Evolutionary conservation across 2,329 filamentous ascomycete species (phyloP).

Genomic region (Aspergillus fijiensis): DNA sequence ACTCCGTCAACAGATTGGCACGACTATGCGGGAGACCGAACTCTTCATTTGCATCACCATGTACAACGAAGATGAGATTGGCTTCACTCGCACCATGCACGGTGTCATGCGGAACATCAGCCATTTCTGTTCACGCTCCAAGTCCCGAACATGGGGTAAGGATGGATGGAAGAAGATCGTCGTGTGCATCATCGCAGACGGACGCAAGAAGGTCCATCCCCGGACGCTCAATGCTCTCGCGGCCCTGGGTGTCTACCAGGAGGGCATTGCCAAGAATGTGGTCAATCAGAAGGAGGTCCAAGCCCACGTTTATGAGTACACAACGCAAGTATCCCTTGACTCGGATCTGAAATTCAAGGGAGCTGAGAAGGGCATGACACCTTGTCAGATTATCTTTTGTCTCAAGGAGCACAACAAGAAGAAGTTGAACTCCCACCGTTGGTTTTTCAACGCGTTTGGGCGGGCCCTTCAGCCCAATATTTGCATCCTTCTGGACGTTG

Average conservation of each 20-base stretch:
- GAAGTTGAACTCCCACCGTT: conserved; percentile 96
- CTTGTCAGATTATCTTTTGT: conserved; percentile 97
- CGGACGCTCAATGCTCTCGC: conserved; percentile 90
- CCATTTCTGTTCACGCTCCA: conserved; percentile 89
- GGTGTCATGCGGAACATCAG: conserved; percentile 98
- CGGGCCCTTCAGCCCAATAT: conserved; percentile 90
- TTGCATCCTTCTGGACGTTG: conserved; percentile 94
- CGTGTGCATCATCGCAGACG: conserved; percentile 93
- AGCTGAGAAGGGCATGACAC: conserved; percentile 97
- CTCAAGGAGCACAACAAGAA: conserved; percentile 97
- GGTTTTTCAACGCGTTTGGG: conserved; percentile 99
- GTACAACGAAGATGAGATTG: conserved; percentile 98
- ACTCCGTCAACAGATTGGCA: conserved; percentile 84
- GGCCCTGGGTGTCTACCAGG: conserved; percentile 96
- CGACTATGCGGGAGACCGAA: conserved; percentile 83
- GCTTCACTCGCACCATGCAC: conserved; percentile 97
- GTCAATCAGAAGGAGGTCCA: conserved; percentile 96
- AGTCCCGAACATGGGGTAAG: conserved; percentile 94
- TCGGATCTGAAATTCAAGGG: conserved; percentile 97
- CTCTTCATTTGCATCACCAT: conserved; percentile 96
- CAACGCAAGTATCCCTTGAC: conserved; percentile 94
- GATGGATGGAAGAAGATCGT: conserved; percentile 99
- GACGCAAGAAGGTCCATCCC: conserved; percentile 88
- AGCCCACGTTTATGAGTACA: conserved; percentile 98
- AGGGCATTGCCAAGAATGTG: conserved; percentile 96